These are phyloP conservation scores for Plasmopara viticola DNA, from an alignment of 352 stramenopile species.

Conservation along the genomic window DNA sequence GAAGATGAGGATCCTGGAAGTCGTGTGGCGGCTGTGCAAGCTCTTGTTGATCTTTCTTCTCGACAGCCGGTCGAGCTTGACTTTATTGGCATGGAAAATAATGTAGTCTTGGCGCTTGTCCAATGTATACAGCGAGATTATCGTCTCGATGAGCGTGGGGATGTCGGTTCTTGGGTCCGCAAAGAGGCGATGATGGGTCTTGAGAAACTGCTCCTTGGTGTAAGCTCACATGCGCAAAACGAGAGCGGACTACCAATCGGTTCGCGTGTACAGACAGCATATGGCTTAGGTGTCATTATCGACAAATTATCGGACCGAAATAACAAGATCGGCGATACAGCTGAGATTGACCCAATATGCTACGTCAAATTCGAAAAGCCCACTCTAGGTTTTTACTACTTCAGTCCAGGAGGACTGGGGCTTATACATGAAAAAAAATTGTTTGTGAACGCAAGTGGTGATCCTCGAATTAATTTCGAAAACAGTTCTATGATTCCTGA, in stretches of 20 bases:
- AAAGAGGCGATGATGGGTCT: slow-evolving; percentile 92
- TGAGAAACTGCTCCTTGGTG: slow-evolving; percentile 62
- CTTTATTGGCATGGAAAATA: slow-evolving; percentile 36
- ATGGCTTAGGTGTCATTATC: slow-evolving; percentile 39
- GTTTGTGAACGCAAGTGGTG: background rate
- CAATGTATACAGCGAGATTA: slow-evolving; percentile 91
- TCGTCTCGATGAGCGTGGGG: slow-evolving; percentile 93
- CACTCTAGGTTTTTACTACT: slow-evolving; percentile 65
- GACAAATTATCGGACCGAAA: slow-evolving; percentile 30
- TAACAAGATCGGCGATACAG: slow-evolving; percentile 19
- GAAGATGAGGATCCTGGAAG: slow-evolving; percentile 93
- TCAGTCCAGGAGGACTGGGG: slow-evolving; percentile 45
- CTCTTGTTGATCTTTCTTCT: slow-evolving; percentile 85
- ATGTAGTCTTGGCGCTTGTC: slow-evolving; percentile 83
- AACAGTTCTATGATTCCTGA: slow-evolving; percentile 11
- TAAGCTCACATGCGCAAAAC: slow-evolving; percentile 25
- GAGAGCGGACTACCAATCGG: slow-evolving; percentile 36
- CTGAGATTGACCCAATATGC: slow-evolving; percentile 31
- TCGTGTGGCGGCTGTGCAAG: slow-evolving; percentile 88
- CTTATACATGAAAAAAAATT: slow-evolving; percentile 39
- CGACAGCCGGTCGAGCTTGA: slow-evolving; percentile 39
- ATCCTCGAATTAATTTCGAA: too few species aligned
- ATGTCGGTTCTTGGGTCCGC: slow-evolving; percentile 97
- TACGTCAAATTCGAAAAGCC: slow-evolving; percentile 62
- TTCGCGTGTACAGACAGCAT: slow-evolving; percentile 22